Evolutionary conservation across 2,329 filamentous ascomycete genomes (phyloP), one percentile per base, ranked within the genome.

Genomic region (Trichoderma sp.): DNA sequence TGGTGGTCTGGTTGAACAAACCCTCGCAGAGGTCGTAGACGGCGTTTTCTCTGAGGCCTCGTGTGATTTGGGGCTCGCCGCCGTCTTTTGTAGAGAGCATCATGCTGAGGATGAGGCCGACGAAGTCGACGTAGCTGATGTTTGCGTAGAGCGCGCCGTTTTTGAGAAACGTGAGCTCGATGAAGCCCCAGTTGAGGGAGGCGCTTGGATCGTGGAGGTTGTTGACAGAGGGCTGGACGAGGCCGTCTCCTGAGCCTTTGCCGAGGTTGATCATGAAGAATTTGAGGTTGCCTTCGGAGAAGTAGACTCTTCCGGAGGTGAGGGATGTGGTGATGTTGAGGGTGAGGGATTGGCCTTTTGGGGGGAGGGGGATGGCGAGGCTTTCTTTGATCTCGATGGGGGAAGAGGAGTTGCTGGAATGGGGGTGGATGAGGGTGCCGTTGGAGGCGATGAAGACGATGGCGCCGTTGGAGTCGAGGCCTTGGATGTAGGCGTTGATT

Each of bases 61-160:
- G 74, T 16, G 83, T 81, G 1, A 77, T 76, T 43, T 84, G 83
- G 0, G 72, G 69, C 55, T 70, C 73, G 40, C 81, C 81, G 37
- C 76, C 77, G 14, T 73, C 40, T 24, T 72, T 78, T 14, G 80
- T 76, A 0, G 77, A 78, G 16, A 87, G 76, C 0, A 73, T 73
- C 81, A 88, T 84, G 52, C 84, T 83, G n/a, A 88, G 81, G 0
- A 83, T 77, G 19, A 87, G 77, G 5, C 84, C 79, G 21, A 85
- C 81, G 70, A 85, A 86, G 73, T 86, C 84, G 37, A 86, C 84
- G 68, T 83, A 85, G 59, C 80, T 83, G 66, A 86, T 80, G 74
- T 86, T 85, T 71, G 83, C 82, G 53, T 77, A 85, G 31, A 86
- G 73, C 7, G 77, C 74, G 0, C 79, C 78, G 1, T 77, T 72